These are phyloP conservation scores for Ceratocystiopsis brevicomis DNA, from an alignment of 2,329 filamentous ascomycete species.

Conservation along the genomic window DNA sequence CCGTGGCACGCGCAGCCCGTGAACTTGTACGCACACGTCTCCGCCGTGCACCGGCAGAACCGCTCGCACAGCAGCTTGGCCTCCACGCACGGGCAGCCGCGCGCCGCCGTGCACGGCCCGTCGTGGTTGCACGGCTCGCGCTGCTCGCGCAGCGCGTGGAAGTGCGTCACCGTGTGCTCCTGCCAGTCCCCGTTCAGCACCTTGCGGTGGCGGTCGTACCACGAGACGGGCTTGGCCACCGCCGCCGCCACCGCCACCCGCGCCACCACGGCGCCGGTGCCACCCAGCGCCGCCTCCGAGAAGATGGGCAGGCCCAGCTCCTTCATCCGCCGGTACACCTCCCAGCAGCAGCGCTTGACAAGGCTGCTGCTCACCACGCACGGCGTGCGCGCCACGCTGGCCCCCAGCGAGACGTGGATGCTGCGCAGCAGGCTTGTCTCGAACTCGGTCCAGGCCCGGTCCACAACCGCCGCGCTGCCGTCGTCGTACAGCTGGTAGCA, in stretches of 20 bases:
- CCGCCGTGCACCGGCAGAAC: conserved; percentile 44
- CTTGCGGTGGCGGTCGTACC: conserved; percentile 39
- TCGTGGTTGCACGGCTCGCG: conserved; percentile 51
- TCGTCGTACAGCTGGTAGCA: conserved; percentile 23
- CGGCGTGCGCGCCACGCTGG: conserved; percentile 24
- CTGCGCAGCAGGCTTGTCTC: conserved; percentile 29
- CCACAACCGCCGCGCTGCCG: conserved; percentile 15
- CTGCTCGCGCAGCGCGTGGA: conserved; percentile 35
- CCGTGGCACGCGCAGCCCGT: conserved; percentile 45
- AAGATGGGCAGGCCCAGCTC: conserved; percentile 17
- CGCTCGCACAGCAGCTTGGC: conserved; percentile 51
- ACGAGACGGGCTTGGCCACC: conserved; percentile 25
- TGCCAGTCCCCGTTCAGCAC: conserved; percentile 34
- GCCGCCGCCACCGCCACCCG: conserved; percentile 9
- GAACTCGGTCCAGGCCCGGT: conserved; percentile 27
- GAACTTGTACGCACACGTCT: conserved; percentile 42
- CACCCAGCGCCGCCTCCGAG: conserved; percentile 12
- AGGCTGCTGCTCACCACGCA: conserved; percentile 29
- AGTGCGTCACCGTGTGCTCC: conserved; percentile 33
- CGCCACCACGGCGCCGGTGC: conserved; percentile 1
- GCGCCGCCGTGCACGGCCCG: conserved; percentile 40
- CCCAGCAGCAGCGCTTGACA: conserved; percentile 31
- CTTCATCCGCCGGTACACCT: conserved; percentile 27
- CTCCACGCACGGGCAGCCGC: conserved; percentile 42
- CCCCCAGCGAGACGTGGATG: conserved; percentile 24